Evolutionary conservation across 345 rosid species (phyloP).

Genomic region (Salix koriyanagi): DNA sequence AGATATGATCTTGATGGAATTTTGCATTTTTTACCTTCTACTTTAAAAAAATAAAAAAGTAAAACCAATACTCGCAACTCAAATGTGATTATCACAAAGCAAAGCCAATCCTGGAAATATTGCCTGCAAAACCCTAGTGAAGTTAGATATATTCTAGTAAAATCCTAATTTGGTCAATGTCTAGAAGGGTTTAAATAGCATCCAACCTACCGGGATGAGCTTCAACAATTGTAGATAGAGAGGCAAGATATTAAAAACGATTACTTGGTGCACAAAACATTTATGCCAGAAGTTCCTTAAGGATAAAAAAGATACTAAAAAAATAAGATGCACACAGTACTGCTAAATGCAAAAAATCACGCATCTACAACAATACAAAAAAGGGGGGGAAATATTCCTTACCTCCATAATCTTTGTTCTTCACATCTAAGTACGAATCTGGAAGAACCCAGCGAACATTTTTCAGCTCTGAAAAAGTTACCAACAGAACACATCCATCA

Average conservation of each 20-base stretch:
- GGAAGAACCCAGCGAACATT: constrained; percentile 96
- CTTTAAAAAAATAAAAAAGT: too few relatives aligned
- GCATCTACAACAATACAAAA: background rate
- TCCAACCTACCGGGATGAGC: background rate
- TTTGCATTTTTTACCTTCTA: background rate
- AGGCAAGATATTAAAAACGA: background rate
- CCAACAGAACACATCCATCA: background rate
- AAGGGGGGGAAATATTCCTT: background rate
- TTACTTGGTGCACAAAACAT: background rate
- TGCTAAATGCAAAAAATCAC: background rate
- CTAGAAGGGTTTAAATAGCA: background rate
- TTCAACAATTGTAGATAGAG: background rate
- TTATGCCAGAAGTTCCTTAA: background rate
- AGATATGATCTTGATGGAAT: background rate
- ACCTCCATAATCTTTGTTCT: constrained; percentile 96
- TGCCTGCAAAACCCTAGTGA: background rate
- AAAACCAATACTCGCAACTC: too few relatives aligned
- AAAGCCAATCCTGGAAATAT: background rate
- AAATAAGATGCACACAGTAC: background rate
- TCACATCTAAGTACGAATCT: constrained; percentile 90
- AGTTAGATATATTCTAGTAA: background rate
- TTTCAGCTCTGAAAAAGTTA: constrained; percentile 52
- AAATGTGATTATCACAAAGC: background rate
- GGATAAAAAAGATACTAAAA: background rate
- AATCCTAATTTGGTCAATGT: background rate